phyloP scores from a whole-genome alignment of 2,329 filamentous ascomycete species.

The Paecilomyces variotii region DNA sequence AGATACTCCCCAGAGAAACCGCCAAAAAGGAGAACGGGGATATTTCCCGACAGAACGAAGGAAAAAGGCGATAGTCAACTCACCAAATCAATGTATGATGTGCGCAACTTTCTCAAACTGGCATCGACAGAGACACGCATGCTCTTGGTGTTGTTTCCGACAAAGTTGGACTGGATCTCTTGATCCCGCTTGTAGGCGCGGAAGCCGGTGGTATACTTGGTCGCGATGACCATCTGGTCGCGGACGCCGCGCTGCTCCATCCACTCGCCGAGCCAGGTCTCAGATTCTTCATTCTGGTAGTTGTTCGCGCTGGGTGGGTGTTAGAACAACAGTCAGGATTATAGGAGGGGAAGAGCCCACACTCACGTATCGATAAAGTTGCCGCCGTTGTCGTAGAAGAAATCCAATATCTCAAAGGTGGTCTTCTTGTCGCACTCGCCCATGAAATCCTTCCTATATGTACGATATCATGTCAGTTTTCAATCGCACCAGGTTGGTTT shows the following conservation, averaged over 20 bases:
- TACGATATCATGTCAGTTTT: neutral
- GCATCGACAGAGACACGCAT: constrained; percentile 23
- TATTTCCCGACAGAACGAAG: neutral
- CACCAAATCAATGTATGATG: constrained; percentile 29
- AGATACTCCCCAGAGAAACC: neutral
- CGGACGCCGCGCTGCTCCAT: constrained; percentile 38
- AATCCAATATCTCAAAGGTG: constrained; percentile 43
- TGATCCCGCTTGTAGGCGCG: constrained; percentile 18
- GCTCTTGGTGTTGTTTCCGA: constrained; percentile 28
- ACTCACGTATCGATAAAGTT: constrained; percentile 46
- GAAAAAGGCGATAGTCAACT: neutral
- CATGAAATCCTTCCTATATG: constrained; percentile 12
- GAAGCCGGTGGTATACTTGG: constrained; percentile 42
- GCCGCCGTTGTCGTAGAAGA: constrained; percentile 42
- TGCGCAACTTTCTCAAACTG: constrained; percentile 25
- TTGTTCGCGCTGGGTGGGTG: constrained; percentile 32
- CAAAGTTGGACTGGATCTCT: constrained; percentile 22
- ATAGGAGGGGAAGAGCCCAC: neutral
- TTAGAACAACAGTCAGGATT: neutral
- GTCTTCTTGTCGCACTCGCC: constrained; percentile 43
- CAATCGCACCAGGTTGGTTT: neutral
- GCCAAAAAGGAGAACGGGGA: neutral
- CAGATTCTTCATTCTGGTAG: constrained; percentile 43
- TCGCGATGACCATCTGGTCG: constrained; percentile 48
- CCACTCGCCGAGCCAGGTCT: constrained; percentile 48